Conservation (phyloP, 768 basidiomycete species). For the Xerocomellus intermedius region DNA sequence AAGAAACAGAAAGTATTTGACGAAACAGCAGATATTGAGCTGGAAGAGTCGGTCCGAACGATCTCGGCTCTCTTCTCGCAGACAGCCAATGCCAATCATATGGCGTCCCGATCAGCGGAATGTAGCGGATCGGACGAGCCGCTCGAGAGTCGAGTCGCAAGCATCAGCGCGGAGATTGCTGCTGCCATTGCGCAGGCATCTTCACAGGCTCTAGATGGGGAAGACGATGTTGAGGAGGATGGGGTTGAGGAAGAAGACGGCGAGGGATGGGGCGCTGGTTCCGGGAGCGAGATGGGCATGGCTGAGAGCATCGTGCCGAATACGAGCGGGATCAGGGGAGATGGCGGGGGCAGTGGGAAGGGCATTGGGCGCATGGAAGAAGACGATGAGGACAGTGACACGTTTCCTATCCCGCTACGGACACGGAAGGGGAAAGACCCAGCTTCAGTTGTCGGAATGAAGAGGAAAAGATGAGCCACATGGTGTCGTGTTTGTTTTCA, state of each 20-base stretch:
- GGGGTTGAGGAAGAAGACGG: constrained; percentile 42
- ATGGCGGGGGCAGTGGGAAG: constrained; percentile 24
- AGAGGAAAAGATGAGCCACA: constrained; percentile 65
- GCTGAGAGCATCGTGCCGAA: constrained; percentile 55
- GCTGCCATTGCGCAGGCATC: constrained; percentile 77
- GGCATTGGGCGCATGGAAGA: constrained; percentile 39
- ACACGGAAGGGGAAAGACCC: constrained; percentile 61
- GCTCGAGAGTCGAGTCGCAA: constrained; percentile 67
- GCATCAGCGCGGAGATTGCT: constrained; percentile 76
- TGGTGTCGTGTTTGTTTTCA: background rate
- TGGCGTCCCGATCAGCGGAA: constrained; percentile 34
- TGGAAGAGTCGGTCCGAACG: constrained; percentile 73
- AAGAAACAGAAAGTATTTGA: constrained; percentile 56
- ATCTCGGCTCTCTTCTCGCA: constrained; percentile 67
- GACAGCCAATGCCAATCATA: constrained; percentile 38
- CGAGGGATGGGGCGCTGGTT: constrained; percentile 42
- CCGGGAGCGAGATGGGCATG: constrained; percentile 49
- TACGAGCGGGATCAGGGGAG: constrained; percentile 60
- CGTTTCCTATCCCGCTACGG: constrained; percentile 69
- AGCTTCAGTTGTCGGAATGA: constrained; percentile 46
- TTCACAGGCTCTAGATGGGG: constrained; percentile 55
- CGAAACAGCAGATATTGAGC: constrained; percentile 55
- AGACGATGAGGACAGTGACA: constrained; percentile 69
- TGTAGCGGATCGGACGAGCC: constrained; percentile 35
- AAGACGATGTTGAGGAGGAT: constrained; percentile 44